A percentile compares a stretch with the other conserved stretches of the same genome.
These are phyloP conservation scores for Boletus huronensis DNA, from an alignment of 768 basidiomycete species.

Conservation along the genomic window DNA sequence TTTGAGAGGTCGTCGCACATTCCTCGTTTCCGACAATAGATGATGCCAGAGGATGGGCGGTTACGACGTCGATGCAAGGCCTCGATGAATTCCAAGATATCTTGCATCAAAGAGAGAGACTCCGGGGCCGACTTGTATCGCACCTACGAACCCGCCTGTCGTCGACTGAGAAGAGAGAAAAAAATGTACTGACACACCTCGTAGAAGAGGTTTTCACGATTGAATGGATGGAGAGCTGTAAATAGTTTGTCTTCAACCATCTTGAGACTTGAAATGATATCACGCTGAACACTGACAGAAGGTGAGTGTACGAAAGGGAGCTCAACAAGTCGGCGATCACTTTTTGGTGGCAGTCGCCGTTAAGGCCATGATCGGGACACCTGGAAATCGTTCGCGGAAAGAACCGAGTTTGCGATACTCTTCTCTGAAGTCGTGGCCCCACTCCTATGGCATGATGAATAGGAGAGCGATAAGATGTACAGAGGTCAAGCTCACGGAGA, in stretches of 20 bases:
- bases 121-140: slow-evolving; percentile 58
- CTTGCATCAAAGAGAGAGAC: slow-evolving; percentile 53
- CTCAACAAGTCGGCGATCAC: slow-evolving; percentile 32
- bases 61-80: slow-evolving; percentile 58
- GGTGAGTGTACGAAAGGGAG: slow-evolving; percentile 1
- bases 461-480: background rate
- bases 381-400: slow-evolving; percentile 62
- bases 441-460: slow-evolving; percentile 50
- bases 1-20: slow-evolving; percentile 66
- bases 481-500: slow-evolving; percentile 51
- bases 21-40: slow-evolving; percentile 69
- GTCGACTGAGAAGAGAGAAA: background rate
- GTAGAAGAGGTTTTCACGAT: slow-evolving; percentile 75
- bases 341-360: slow-evolving; percentile 77
- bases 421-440: slow-evolving; percentile 78
- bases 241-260: slow-evolving; percentile 56
- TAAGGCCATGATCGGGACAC: slow-evolving; percentile 82
- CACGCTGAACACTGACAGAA: slow-evolving; percentile 58
- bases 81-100: slow-evolving; percentile 64
- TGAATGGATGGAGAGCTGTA: slow-evolving; percentile 74
- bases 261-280: slow-evolving; percentile 65
- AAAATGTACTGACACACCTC: slow-evolving; percentile 45
- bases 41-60: slow-evolving; percentile 62
- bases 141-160: slow-evolving; percentile 39
- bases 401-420: slow-evolving; percentile 71